Evolutionary conservation across 371 early-diverging fungal species (phyloP), one percentile per base, ranked within the genome.

Genomic region (Circinella minor): DNA sequence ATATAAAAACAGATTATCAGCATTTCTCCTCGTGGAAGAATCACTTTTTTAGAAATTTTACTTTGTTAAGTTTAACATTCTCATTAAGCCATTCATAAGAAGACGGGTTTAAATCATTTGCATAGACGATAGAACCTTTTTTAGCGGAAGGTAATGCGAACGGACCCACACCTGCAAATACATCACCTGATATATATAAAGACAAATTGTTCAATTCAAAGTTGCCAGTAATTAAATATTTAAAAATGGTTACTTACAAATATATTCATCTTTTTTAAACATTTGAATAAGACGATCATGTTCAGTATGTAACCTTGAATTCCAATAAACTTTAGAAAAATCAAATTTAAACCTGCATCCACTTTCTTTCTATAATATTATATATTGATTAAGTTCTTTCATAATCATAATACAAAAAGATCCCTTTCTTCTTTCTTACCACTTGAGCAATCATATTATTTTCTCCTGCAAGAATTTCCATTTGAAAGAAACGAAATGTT

Each of bases 301-400:
- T 73, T 99, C 99, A 0, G 90, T 87, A 70, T 98, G 98, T 48
- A 99, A 90, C 46, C 99, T 90, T 13, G 99, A 98, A 85, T 99
- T 99, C 99, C 99, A 99, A 80, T 99, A 99, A 5, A 99, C 99
- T 71, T 94, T 91, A 17, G 98, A 94, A 71, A 97, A 99, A 74
- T 99, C 98, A 71, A 99, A 95, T 64, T 88, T 83, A 83, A 99
- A 99, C 62, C 78, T 82, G 77, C 98, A 97, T 7, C 90, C 92
- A 74, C 93, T 93, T 77, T 99, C 99, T 75, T 89, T 88, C 94
- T 95, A 81, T 27, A 27, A 27, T 27, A 27, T 27, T 27, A 2
- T 27, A 27, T 27, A 27, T n/a, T n/a, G n/a, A n/a, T n/a, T n/a
- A n/a, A n/a, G n/a, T n/a, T n/a, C n/a, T n/a, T n/a, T 27, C 27